Evolutionary conservation across 2,329 filamentous ascomycete species (phyloP), one percentile per base, ranked within the genome.

Genomic region (Microdochium trichocladiopsis): DNA sequence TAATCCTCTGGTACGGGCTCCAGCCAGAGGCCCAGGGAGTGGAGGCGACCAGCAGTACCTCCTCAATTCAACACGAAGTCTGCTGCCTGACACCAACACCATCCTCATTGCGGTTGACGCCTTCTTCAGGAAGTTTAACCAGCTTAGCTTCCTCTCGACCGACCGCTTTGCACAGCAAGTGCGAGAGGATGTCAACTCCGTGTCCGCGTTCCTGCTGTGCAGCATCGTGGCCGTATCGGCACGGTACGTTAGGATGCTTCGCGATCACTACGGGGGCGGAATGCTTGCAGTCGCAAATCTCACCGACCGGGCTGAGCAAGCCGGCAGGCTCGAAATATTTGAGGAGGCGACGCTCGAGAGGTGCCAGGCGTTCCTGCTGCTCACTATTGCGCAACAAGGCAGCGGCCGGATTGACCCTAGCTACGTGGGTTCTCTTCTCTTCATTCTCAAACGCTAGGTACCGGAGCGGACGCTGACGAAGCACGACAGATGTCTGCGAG

Each of bases 341-440:
- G 66, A 72, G 37, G 72, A 74, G 51, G 75, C 79, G 0, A 79
- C 73, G 0, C 60, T 83, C 18, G 77, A 82, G 58, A 69, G 75
- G 41, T 82, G 78, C 50, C 80, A 83, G 61, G 79, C 74, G 1
- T 83, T 83, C 54, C 82, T 82, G 56, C 64, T 83, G 3, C 66
- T 83, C 16, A 80, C 78, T 58, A 76, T 83, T 51, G 78, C 79
- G 4, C 79, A 83, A 56, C 79, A 82, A 59, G 78, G 78, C 14
- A 79, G 74, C 50, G 79, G 77, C 0, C 66, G 76, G 56, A 75
- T 72, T 41, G 77, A 79, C 50, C 70, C 69, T 51, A 82, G 79
- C 62, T 79, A 77, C 57, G 78, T 81, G 62, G 60, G 78, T 67
- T 23, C 21, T 6, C 43, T 53, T 33, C 23, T 22, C 6, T 2